Evolutionary conservation across 2,329 filamentous ascomycete genomes (phyloP), one percentile per base, ranked within the genome.

Genomic region (Xylaria multiplex): DNA sequence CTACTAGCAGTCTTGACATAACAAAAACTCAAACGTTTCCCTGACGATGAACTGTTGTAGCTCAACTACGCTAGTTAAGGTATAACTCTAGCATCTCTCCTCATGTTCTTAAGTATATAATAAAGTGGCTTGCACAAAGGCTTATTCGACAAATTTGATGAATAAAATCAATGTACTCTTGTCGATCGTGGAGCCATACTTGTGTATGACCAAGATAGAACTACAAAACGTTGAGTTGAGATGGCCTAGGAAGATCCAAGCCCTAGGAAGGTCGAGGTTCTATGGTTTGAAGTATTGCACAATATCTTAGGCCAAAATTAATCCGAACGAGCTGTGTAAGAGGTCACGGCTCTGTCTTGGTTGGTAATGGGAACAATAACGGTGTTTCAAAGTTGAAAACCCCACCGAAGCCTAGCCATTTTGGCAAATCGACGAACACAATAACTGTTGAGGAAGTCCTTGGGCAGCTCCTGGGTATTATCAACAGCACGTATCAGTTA

Each of bases 351-450:
- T 3, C 45, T 30, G 59, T 55, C 54, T 13, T 9, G 1, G 19
- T 58, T 49, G n/a, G 11, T 7, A 43, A 66, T 9, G 16, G 40
- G 49, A 14, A 63, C 64, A 7, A 58, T 42, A 3, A 35, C 37
- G 14, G 6, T n/a, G 19, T 3, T 3, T 55, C 54, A 59, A 6
- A 9, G 43, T 37, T 64, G 63, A 11, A 63, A 24, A 16, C 63
- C 43, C 66, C 66, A 68, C 6, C 63, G 59, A 7, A 68, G 63
- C 4, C 30, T 56, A 9, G 56, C 63, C 37, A 61, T 35, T 9
- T 5, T 8, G 27, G 50, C 30, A 19, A 59, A 7, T 2, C 22
- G 45, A 57, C 30, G 37, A 27, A 13, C 30, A 7, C 6, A 8
- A 7, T 35, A 46, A 3, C 2, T 37, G 0, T 32, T 2, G 14